Evolutionary conservation across 176 grass and related monocot species (phyloP).

Genomic region (Carex kokanica): DNA sequence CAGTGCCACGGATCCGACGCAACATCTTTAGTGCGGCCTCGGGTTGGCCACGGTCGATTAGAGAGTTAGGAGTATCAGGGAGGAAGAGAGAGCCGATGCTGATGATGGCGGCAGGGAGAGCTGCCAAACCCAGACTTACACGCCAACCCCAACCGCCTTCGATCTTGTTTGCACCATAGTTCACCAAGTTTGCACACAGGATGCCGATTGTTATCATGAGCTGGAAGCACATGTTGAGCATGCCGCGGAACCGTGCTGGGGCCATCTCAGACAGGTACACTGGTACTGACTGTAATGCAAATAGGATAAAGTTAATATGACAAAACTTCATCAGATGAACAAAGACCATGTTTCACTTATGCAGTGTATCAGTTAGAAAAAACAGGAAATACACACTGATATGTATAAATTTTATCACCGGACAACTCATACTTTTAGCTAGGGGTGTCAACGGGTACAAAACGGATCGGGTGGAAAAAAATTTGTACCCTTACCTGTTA

Average conservation of each 20-base stretch:
- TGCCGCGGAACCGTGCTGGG: constrained; percentile 32
- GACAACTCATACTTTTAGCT: background rate
- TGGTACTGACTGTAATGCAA: constrained; percentile 38
- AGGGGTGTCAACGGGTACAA: too few relatives aligned
- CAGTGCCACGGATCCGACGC: constrained; percentile 35
- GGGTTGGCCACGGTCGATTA: constrained; percentile 41
- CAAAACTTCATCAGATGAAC: background rate
- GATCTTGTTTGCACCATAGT: constrained; percentile 43
- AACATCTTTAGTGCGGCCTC: constrained; percentile 15
- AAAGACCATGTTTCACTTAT: background rate
- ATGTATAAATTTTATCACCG: background rate
- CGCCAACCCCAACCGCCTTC: constrained; percentile 46
- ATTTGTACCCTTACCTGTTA: too few relatives aligned
- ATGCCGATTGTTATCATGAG: constrained; percentile 56
- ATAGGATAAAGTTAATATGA: background rate
- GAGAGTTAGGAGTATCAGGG: constrained; percentile 49
- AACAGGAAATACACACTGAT: background rate
- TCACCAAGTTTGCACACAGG: constrained; percentile 40
- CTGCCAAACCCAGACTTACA: constrained; percentile 37
- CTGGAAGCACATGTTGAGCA: constrained; percentile 50
- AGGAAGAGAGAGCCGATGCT: constrained; percentile 36
- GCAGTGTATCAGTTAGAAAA: background rate
- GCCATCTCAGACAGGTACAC: constrained; percentile 54
- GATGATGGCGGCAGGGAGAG: constrained; percentile 38
- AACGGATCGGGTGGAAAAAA: too few relatives aligned